A percentile compares a stretch with the other conserved stretches of the same genome.
Conservation (phyloP, 2,329 filamentous ascomycete genomes). For the Botrytis hyacinthi region DNA sequence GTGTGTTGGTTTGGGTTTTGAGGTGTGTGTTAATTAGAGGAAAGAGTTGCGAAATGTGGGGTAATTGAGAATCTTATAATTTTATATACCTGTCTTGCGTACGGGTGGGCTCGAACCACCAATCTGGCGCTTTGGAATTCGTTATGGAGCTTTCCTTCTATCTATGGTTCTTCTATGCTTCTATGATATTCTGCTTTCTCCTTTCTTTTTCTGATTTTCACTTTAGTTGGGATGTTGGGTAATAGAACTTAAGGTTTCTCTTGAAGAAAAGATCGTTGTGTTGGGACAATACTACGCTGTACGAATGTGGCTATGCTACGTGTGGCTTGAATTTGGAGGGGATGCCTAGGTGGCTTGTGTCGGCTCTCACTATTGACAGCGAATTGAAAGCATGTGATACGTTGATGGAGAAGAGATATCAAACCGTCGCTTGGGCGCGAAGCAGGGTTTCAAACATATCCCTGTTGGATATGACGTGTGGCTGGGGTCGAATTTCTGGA, state of each 20-base stretch:
- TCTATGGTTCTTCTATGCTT: not conserved
- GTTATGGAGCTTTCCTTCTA: not conserved
- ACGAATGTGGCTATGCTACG: not conserved
- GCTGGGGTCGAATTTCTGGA: conserved; percentile 5
- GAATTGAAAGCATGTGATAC: conserved; percentile 2
- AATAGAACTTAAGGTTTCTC: not conserved
- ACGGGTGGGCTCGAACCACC: conserved; percentile 7
- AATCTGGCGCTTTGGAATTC: not conserved
- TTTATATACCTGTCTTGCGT: not conserved
- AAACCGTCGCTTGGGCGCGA: not conserved
- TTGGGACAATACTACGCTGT: not conserved
- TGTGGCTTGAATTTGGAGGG: not conserved
- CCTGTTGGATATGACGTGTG: conserved; percentile 14
- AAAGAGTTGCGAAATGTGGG: not conserved
- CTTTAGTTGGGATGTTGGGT: not conserved
- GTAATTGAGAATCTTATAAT: not conserved
- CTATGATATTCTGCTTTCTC: not conserved
- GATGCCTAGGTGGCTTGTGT: not conserved
- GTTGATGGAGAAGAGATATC: not conserved
- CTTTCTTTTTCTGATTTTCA: not conserved
- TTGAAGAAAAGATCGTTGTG: not conserved
- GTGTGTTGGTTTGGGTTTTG: not conserved
- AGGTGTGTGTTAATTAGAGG: too few species aligned
- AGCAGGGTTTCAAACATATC: not conserved
- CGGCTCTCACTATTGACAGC: not conserved